Percentiles rank a stretch among this genome's conserved stretches.
Evolutionary conservation across 2,329 filamentous ascomycete species (phyloP).

Genomic region (Grosmannia clavigera): DNA sequence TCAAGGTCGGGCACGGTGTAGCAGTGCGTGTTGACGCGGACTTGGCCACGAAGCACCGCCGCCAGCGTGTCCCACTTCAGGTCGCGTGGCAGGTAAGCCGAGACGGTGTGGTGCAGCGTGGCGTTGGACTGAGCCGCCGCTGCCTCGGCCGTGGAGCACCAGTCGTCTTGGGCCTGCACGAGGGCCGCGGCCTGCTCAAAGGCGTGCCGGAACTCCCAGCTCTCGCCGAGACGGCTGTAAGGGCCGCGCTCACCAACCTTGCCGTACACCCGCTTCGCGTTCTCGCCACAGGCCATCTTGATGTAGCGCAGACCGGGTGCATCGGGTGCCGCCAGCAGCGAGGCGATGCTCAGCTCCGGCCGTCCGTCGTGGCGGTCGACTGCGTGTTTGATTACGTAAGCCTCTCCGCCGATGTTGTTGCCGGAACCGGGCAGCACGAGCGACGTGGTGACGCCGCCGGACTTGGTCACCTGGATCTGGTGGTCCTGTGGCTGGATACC

Average conservation of each 20-base stretch:
- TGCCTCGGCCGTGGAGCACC: constrained; percentile 36
- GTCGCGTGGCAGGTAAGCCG: constrained; percentile 47
- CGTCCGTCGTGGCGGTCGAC: constrained; percentile 48
- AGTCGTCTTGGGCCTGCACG: constrained; percentile 52
- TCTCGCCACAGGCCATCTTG: constrained; percentile 68
- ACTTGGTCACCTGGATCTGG: constrained; percentile 58
- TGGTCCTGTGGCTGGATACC: constrained; percentile 50
- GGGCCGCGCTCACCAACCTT: constrained; percentile 39
- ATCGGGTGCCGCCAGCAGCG: constrained; percentile 55
- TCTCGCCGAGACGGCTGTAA: constrained; percentile 52
- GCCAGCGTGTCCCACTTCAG: constrained; percentile 50
- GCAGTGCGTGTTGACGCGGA: constrained; percentile 59
- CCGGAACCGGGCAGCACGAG: constrained; percentile 54
- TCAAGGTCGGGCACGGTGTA: constrained; percentile 59
- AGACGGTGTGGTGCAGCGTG: constrained; percentile 34
- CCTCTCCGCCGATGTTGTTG: constrained; percentile 65
- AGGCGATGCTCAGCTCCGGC: constrained; percentile 47
- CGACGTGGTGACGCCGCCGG: constrained; percentile 58
- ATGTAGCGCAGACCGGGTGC: constrained; percentile 52
- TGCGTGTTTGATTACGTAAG: constrained; percentile 56
- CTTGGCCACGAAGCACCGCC: constrained; percentile 53
- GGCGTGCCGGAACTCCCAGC: constrained; percentile 55
- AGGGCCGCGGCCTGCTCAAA: constrained; percentile 49
- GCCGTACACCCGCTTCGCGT: constrained; percentile 51
- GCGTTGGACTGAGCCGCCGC: constrained; percentile 50